These are phyloP conservation scores for Vigna mungo DNA, from an alignment of 306 rosid species.

Conservation along the genomic window DNA sequence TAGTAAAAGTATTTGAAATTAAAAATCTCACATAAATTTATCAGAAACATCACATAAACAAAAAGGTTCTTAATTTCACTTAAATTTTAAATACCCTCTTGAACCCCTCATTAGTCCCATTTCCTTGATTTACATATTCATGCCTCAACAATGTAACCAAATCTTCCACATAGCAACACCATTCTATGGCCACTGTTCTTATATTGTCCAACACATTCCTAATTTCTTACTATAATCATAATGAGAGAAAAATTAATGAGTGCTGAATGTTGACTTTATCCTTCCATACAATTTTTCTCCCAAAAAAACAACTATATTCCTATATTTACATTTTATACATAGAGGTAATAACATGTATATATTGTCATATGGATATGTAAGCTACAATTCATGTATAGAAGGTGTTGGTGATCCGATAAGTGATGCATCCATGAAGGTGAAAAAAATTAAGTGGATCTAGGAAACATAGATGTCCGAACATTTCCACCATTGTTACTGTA, in stretches of 20 bases:
- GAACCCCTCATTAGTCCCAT: too few species aligned
- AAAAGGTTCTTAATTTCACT: too few species aligned
- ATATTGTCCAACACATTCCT: neutral
- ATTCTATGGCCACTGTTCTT: neutral
- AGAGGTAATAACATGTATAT: neutral
- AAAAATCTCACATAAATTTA: too few species aligned
- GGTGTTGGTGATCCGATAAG: slow-evolving; percentile 29
- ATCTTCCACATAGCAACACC: neutral
- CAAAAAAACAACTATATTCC: neutral
- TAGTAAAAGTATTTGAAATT: too few species aligned
- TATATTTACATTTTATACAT: neutral
- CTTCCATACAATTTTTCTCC: neutral
- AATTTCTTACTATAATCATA: neutral
- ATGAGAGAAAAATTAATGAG: too few species aligned
- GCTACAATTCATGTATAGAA: neutral
- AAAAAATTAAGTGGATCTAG: slow-evolving; percentile 26
- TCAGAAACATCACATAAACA: too few species aligned
- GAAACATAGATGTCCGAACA: neutral
- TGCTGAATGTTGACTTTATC: neutral
- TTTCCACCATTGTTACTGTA: neutral
- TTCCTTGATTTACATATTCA: too few species aligned
- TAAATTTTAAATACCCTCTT: too few species aligned
- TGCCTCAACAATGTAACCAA: neutral
- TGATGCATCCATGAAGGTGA: slow-evolving; percentile 30
- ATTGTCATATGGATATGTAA: neutral